Conservation (phyloP, 1,284 basidiomycete species). For the Cutaneotrichosporon sp. region DNA sequence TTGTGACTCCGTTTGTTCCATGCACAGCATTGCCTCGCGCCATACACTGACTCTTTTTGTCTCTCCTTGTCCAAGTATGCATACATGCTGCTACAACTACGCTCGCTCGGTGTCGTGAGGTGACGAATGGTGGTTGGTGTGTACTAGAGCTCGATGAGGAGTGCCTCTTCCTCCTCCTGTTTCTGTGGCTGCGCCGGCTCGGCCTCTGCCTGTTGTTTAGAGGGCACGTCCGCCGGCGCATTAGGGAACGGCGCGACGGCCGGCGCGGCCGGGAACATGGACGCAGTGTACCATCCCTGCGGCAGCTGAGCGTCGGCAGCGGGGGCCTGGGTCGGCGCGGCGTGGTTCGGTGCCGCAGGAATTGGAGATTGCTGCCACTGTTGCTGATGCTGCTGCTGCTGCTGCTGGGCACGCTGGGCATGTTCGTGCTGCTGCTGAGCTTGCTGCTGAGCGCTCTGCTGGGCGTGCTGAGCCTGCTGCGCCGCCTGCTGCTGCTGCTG, state of each 20-base stretch:
- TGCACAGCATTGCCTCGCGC: background rate
- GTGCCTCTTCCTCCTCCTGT: conserved; percentile 60
- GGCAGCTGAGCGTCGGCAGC: conserved; percentile 21
- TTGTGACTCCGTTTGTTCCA: background rate
- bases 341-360: background rate
- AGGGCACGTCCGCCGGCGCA: conserved; percentile 54
- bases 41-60: background rate
- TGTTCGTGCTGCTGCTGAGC: conserved; percentile 9
- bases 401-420: conserved; percentile 11
- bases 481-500: conserved; percentile 7
- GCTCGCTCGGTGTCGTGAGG: too few relatives aligned
- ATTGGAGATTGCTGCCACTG: conserved; percentile 6
- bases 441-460: conserved; percentile 11
- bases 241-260: conserved; percentile 54
- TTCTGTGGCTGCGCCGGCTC: too few relatives aligned
- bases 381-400: conserved; percentile 17
- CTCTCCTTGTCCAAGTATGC: too few relatives aligned
- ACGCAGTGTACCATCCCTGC: conserved; percentile 7
- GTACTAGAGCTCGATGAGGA: conserved; percentile 63
- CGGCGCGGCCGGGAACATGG: conserved; percentile 27
- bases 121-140: too few relatives aligned
- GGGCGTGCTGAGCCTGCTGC: conserved; percentile 13
- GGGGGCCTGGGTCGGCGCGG: background rate
- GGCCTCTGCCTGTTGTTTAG: conserved; percentile 47
- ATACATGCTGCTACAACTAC: too few relatives aligned